phyloP scores from a whole-genome alignment of 2,329 filamentous ascomycete genomes.

The Dendrostoma leiphaemia region DNA sequence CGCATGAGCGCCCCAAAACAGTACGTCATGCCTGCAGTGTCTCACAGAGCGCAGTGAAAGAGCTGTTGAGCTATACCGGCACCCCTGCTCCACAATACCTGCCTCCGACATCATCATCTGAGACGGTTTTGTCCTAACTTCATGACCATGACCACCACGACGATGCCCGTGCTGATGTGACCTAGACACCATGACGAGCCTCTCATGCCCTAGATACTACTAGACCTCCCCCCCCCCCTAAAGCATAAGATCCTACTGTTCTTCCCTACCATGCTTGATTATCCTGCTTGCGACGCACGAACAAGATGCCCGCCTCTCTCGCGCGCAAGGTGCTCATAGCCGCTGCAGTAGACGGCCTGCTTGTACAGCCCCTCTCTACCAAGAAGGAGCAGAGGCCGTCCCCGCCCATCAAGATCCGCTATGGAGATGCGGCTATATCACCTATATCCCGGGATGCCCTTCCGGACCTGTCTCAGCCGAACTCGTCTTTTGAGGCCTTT shows the following conservation, averaged over 20 bases:
- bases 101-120: constrained; percentile 7
- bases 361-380: constrained; percentile 69
- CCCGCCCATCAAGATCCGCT: constrained; percentile 67
- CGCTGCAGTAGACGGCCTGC: constrained; percentile 77
- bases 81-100: constrained; percentile 7
- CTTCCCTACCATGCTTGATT: constrained; percentile 18
- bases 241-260: constrained; percentile 4
- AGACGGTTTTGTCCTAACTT: constrained; percentile 1
- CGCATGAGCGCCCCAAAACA: too few relatives aligned
- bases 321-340: constrained; percentile 78
- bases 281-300: constrained; percentile 5
- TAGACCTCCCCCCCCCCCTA: too few relatives aligned
- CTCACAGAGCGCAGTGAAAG: constrained; percentile 1
- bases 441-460: constrained; percentile 42
- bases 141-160: constrained; percentile 1
- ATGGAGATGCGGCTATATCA: constrained; percentile 55
- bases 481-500: constrained; percentile 57
- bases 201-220: neutral
- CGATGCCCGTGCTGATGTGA: neutral
- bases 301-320: constrained; percentile 65
- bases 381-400: constrained; percentile 58
- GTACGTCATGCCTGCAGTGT: constrained; percentile 25
- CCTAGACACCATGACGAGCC: constrained; percentile 1
- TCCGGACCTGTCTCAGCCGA: constrained; percentile 42
- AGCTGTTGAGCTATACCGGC: neutral